Evolutionary conservation across 768 basidiomycete genomes (phyloP).

Genomic region (Ramaria sp.): DNA sequence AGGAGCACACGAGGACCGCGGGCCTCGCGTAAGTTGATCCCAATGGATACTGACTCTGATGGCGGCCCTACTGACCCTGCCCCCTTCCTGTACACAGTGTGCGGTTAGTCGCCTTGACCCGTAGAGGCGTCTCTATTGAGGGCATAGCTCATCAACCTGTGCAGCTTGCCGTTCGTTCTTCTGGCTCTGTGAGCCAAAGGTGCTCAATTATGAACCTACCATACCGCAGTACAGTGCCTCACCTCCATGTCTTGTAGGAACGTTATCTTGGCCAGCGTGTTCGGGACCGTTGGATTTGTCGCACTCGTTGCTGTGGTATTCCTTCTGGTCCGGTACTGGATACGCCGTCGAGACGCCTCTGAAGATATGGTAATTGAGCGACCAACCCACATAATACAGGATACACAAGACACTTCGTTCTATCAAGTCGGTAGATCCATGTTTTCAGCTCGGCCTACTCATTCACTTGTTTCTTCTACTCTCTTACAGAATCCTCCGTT

Average conservation of each 20-base stretch:
- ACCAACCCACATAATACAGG: background rate
- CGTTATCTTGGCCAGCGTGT: conserved; percentile 3
- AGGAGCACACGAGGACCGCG: background rate
- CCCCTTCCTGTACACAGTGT: background rate
- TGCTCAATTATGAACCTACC: background rate
- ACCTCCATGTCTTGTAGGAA: background rate
- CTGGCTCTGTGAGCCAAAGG: background rate
- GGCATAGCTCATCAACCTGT: background rate
- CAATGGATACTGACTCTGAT: background rate
- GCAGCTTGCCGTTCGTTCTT: background rate
- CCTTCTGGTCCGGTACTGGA: background rate
- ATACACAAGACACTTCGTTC: background rate
- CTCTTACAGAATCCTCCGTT: background rate
- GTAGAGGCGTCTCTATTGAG: background rate
- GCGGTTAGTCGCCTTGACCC: background rate
- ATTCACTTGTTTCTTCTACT: background rate
- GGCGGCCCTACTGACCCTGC: background rate
- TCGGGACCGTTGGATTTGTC: background rate
- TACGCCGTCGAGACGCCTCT: background rate
- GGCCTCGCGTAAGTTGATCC: background rate
- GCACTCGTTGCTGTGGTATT: background rate
- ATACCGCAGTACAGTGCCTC: background rate
- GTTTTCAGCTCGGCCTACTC: background rate
- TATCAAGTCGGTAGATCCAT: background rate
- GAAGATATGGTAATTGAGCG: background rate